These are phyloP conservation scores for Gastrodia elata DNA, from an alignment of 106 monocot species.

Conservation along the genomic window DNA sequence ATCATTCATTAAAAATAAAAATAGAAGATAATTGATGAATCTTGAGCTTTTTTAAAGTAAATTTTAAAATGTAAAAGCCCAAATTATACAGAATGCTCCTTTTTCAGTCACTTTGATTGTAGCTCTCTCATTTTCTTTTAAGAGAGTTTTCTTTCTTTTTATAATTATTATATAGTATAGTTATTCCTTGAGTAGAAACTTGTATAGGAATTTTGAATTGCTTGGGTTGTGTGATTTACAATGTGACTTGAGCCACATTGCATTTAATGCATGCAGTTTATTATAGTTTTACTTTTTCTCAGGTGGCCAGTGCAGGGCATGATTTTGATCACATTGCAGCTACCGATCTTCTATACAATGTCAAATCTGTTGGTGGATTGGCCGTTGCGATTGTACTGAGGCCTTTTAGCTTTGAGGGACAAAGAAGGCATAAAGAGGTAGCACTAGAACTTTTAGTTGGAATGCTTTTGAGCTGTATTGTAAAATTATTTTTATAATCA, in stretches of 20 bases:
- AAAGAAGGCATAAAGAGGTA: slow-evolving; percentile 60
- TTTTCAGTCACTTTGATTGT: no score
- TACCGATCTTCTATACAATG: slow-evolving; percentile 39
- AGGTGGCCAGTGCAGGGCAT: slow-evolving; percentile 71
- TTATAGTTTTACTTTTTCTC: not conserved
- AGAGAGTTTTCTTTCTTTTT: no score
- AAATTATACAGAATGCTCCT: no score
- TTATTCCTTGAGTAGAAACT: not conserved
- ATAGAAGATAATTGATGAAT: no score
- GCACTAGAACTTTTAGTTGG: not conserved
- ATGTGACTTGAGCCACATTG: not conserved
- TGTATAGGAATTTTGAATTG: not conserved
- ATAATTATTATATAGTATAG: no score
- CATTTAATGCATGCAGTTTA: not conserved
- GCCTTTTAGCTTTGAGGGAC: slow-evolving; percentile 72
- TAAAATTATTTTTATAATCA: not conserved
- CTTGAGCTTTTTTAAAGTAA: no score
- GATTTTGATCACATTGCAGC: slow-evolving; percentile 48
- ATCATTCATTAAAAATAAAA: no score
- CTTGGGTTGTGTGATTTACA: not conserved
- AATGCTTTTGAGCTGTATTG: not conserved
- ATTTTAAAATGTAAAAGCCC: no score
- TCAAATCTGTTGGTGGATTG: slow-evolving; percentile 54
- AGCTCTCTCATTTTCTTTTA: no score
- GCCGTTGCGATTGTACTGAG: slow-evolving; percentile 57